Evolutionary conservation across 495 filamentous ascomycete genomes (phyloP), one percentile per base, ranked within the genome.

Genomic region (Hypoxylon fragiforme): DNA sequence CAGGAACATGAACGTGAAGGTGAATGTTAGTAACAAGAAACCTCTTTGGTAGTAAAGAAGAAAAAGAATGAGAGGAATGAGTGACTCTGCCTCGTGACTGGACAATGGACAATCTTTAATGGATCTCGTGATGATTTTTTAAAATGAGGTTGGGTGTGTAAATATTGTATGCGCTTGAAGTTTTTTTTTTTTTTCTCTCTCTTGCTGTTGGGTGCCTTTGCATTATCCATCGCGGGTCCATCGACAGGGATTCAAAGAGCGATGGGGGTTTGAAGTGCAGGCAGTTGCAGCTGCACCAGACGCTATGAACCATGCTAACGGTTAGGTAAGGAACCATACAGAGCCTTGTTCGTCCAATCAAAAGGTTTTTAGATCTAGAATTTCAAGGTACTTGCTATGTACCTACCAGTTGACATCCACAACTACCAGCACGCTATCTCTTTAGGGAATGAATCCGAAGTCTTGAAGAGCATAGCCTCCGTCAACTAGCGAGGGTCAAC

Each of bases 141-240:
- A 56, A n/a, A 21, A 19, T 28, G 21, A 32, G 52, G 16, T 62
- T 48, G 42, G 52, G 52, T 57, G 50, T 47, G 49, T 36, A 44
- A 44, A 44, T 28, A 28, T 4, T n/a, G 9, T 28, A 13, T 44
- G 22, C 35, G 38, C n/a, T 43, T 56, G 52, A 56, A 55, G 41
- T 61, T 61, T 61, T 55, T 56, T 38, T 44, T 61, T 61, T 61
- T 55, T 56, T 38, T 44, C 51, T 7, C 9, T 4, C 24, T 28
- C 4, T 28, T 9, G 24, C 9, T 34, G 52, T 61, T 61, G 57
- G 57, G 57, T 50, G 51, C 46, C 40, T 26, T 28, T 61, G 57
- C 57, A 45, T 60, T 61, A 61, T 61, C 44, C 57, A 50, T 45
- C 9, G 37, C 44, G 49, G 46, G 43, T 58, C 41, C 32, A 9